These are phyloP conservation scores for Gillenia trifoliata DNA, from an alignment of 306 rosid genomes.

Conservation along the genomic window DNA sequence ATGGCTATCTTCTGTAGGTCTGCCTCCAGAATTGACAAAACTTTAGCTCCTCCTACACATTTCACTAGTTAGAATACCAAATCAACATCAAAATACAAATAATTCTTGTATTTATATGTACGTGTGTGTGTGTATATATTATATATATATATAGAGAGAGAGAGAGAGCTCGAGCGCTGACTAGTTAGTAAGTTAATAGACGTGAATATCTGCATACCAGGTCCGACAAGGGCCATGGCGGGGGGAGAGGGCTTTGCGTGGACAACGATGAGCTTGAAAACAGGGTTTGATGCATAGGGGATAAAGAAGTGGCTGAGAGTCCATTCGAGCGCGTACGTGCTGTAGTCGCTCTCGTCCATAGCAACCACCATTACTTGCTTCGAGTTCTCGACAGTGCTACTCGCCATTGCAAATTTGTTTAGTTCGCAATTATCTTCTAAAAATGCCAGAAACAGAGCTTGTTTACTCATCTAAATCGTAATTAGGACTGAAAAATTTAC, in stretches of 20 bases:
- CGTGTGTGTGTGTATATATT: no score
- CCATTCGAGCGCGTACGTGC: conserved; percentile 47
- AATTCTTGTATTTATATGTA: no score
- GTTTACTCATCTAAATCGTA: background rate
- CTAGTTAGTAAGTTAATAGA: no score
- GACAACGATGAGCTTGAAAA: conserved; percentile 40
- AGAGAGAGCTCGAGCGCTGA: no score
- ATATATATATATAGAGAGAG: no score
- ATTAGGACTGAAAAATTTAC: background rate
- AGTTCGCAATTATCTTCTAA: background rate
- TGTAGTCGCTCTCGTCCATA: conserved; percentile 30
- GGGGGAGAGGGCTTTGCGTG: conserved; percentile 37
- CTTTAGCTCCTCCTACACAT: conserved; percentile 1
- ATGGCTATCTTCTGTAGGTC: conserved; percentile 40
- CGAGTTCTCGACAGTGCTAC: background rate
- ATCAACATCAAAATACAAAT: no score
- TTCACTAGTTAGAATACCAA: no score
- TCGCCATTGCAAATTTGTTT: background rate
- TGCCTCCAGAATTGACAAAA: conserved; percentile 21
- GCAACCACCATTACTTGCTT: conserved; percentile 32
- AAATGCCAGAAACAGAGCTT: background rate
- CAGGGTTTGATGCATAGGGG: conserved; percentile 21
- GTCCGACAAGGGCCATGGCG: conserved; percentile 28
- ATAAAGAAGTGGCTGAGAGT: conserved; percentile 38
- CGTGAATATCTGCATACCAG: conserved; percentile 9